phyloP scores from a whole-genome alignment of 164 flowering plant species.

The Paratinospora sagittata region DNA sequence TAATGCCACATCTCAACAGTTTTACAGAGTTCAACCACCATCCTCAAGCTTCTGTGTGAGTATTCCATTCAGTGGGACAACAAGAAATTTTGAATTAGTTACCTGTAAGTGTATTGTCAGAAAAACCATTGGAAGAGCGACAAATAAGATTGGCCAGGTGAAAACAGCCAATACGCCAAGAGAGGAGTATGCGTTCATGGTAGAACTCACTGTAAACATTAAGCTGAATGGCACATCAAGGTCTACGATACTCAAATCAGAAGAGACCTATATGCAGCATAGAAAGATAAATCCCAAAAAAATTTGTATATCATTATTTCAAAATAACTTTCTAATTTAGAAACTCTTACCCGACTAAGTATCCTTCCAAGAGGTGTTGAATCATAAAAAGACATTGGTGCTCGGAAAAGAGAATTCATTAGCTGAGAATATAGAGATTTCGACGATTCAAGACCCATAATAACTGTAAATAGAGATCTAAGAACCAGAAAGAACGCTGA shows the following conservation, averaged over 20 bases:
- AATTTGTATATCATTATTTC: background rate
- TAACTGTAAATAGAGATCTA: slow-evolving; percentile 28
- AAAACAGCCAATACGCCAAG: slow-evolving; percentile 51
- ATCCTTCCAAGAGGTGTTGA: slow-evolving; percentile 52
- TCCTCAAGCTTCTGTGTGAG: background rate
- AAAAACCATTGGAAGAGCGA: slow-evolving; percentile 50
- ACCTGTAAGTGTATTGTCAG: slow-evolving; percentile 59
- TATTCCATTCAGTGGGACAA: background rate
- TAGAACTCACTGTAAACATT: slow-evolving; percentile 31
- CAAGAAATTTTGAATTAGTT: background rate
- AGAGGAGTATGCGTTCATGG: slow-evolving; percentile 36
- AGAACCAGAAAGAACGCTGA: slow-evolving; percentile 24
- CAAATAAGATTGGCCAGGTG: slow-evolving; percentile 66
- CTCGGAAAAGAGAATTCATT: slow-evolving; percentile 42
- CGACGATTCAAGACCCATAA: slow-evolving; percentile 39
- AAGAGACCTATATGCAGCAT: slow-evolving; percentile 42
- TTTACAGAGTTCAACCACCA: background rate
- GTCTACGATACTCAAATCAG: slow-evolving; percentile 66
- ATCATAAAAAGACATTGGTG: slow-evolving; percentile 52
- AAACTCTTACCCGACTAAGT: slow-evolving; percentile 40
- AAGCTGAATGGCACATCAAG: slow-evolving; percentile 50
- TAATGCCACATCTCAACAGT: background rate
- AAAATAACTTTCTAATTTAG: background rate
- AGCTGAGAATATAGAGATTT: slow-evolving; percentile 37
- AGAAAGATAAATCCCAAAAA: slow-evolving; percentile 1